These are phyloP conservation scores for Cylindrodendrum hubeiense DNA, from an alignment of 2,329 filamentous ascomycete genomes.

Conservation along the genomic window DNA sequence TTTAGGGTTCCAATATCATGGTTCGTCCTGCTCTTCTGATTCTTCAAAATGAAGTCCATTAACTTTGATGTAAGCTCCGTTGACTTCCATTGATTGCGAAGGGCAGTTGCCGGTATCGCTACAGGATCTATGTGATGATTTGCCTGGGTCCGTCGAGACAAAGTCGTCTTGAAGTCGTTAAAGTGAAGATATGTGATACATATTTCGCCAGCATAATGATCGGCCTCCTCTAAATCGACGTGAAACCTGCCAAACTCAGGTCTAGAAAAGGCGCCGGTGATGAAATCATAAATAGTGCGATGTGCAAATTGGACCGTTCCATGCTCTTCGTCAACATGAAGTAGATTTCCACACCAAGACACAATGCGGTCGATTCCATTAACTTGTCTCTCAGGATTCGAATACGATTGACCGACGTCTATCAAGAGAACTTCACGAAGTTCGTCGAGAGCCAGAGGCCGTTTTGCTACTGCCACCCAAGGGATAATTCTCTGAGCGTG, in stretches of 20 bases:
- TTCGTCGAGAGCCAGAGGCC: conserved; percentile 49
- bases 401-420: conserved; percentile 43
- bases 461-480: conserved; percentile 48
- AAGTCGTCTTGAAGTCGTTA: conserved; percentile 51
- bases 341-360: conserved; percentile 50
- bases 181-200: conserved; percentile 56
- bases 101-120: background rate
- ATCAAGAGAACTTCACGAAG: conserved; percentile 53
- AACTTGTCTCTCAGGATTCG: conserved; percentile 36
- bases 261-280: conserved; percentile 21
- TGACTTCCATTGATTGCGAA: background rate
- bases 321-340: conserved; percentile 48
- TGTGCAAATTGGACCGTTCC: conserved; percentile 51
- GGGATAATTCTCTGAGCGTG: no score
- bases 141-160: conserved; percentile 22
- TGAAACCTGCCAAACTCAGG: conserved; percentile 11
- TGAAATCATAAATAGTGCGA: conserved; percentile 47
- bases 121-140: background rate
- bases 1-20: background rate
- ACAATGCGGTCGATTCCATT: conserved; percentile 46
- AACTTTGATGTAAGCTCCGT: no score
- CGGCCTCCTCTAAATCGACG: conserved; percentile 39
- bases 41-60: no score
- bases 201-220: conserved; percentile 49
- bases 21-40: no score